phyloP scores from a whole-genome alignment of 768 basidiomycete species.

The Gymnopilus junonius region DNA sequence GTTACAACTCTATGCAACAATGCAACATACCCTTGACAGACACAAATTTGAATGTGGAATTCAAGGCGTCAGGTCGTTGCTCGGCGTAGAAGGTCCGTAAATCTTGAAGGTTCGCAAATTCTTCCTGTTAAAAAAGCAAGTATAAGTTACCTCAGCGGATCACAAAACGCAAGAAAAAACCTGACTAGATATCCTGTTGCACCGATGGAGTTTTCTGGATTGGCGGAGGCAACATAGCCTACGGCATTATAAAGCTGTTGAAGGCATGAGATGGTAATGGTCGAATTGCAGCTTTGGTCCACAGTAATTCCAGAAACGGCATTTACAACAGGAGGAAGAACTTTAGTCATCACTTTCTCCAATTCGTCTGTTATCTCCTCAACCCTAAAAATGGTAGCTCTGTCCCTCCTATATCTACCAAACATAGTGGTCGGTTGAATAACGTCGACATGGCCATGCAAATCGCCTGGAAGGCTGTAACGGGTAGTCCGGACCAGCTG shows the following conservation, averaged over 20 bases:
- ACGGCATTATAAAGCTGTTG: constrained; percentile 59
- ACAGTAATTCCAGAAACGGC: constrained; percentile 40
- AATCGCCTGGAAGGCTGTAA: constrained; percentile 65
- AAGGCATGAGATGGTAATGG: constrained; percentile 57
- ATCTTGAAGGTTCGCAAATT: constrained; percentile 59
- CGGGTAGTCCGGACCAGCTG: constrained; percentile 65
- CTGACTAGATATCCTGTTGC: constrained; percentile 53
- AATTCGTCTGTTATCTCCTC: constrained; percentile 24
- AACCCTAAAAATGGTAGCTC: constrained; percentile 36
- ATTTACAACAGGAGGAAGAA: constrained; percentile 19
- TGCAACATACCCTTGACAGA: constrained; percentile 54
- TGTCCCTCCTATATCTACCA: constrained; percentile 27
- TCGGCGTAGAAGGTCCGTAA: constrained; percentile 53
- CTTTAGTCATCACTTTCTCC: constrained; percentile 12
- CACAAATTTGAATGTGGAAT: constrained; percentile 54
- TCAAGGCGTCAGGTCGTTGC: constrained; percentile 51
- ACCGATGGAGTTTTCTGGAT: constrained; percentile 53
- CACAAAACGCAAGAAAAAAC: not conserved
- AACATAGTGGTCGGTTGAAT: constrained; percentile 79
- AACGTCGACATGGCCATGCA: constrained; percentile 66
- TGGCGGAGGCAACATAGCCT: constrained; percentile 46
- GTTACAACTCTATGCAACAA: not conserved
- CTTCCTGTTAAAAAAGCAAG: constrained; percentile 24
- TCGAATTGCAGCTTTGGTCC: constrained; percentile 51
- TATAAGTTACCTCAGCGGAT: not conserved